phyloP scores from a whole-genome alignment of 2,329 filamentous ascomycete species.

The Clarireedia hainanense region DNA sequence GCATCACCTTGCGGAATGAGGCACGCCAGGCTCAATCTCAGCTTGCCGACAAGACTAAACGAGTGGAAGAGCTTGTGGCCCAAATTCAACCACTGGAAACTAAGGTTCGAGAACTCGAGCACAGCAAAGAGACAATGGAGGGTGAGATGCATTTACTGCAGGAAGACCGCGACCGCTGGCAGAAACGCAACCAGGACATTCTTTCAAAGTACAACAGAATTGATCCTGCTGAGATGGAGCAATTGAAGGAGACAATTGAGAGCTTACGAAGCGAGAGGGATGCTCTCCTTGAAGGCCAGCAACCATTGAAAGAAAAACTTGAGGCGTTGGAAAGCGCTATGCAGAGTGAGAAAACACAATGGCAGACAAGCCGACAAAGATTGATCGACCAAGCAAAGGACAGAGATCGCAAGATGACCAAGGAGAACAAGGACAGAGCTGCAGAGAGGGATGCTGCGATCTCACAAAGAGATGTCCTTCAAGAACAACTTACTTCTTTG shows the following conservation, averaged over 20 bases:
- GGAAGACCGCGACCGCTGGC: slow-evolving; percentile 88
- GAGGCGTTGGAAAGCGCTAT: slow-evolving; percentile 44
- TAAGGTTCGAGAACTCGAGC: slow-evolving; percentile 74
- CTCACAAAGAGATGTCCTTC: slow-evolving; percentile 36
- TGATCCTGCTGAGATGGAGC: slow-evolving; percentile 87
- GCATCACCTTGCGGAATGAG: slow-evolving; percentile 81
- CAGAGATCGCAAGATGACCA: slow-evolving; percentile 44
- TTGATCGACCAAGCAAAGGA: slow-evolving; percentile 58
- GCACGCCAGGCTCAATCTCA: slow-evolving; percentile 70
- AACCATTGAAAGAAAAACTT: slow-evolving; percentile 46
- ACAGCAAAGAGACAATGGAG: slow-evolving; percentile 55
- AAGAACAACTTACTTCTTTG: slow-evolving; percentile 30
- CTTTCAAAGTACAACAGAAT: slow-evolving; percentile 93
- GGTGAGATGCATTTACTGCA: slow-evolving; percentile 84
- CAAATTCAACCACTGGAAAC: slow-evolving; percentile 77
- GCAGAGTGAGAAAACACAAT: slow-evolving; percentile 46
- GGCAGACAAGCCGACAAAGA: slow-evolving; percentile 44
- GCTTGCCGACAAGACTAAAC: slow-evolving; percentile 64
- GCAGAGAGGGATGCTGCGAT: slow-evolving; percentile 34
- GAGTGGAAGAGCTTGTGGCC: slow-evolving; percentile 64
- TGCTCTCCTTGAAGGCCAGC: slow-evolving; percentile 30
- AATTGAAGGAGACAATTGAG: slow-evolving; percentile 71
- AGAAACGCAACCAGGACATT: slow-evolving; percentile 92
- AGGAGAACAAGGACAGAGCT: slow-evolving; percentile 45
- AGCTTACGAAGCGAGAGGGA: slow-evolving; percentile 59